Evolutionary conservation across 306 rosid species (phyloP).

Genomic region (Trichosanthes truncata): DNA sequence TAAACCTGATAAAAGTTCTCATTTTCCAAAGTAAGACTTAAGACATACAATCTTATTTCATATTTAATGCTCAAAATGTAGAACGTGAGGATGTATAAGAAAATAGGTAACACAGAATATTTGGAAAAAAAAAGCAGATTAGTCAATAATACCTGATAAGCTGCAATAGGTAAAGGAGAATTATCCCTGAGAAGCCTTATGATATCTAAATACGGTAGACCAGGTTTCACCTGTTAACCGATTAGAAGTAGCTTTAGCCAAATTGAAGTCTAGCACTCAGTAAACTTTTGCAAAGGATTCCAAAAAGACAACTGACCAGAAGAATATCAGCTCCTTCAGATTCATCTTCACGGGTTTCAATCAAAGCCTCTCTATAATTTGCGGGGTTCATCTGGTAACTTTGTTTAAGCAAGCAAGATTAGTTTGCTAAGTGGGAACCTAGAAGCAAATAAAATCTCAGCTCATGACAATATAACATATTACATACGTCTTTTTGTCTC

Average conservation of each 20-base stretch:
- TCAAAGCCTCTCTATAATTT: slow-evolving; percentile 81
- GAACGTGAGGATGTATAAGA: not conserved
- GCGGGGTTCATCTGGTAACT: slow-evolving; percentile 99
- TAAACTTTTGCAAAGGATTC: not conserved
- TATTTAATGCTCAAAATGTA: not conserved
- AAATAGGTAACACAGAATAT: not conserved
- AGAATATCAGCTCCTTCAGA: slow-evolving; percentile 98
- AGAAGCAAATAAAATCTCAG: not conserved
- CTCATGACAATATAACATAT: not conserved
- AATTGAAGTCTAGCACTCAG: not conserved
- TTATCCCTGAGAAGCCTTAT: slow-evolving; percentile 76
- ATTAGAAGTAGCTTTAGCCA: slow-evolving; percentile 5
- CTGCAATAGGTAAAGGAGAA: slow-evolving; percentile 85
- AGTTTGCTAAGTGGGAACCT: slow-evolving; percentile 19
- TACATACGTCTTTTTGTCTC: slow-evolving; percentile 87
- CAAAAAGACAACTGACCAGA: slow-evolving; percentile 51
- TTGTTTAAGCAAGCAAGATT: slow-evolving; percentile 23
- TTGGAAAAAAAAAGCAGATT: not conserved
- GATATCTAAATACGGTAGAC: slow-evolving; percentile 85
- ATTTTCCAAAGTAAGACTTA: not conserved
- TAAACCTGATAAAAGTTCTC: not conserved
- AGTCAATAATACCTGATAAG: slow-evolving; percentile 64
- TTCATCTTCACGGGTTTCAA: slow-evolving; percentile 76
- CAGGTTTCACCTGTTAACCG: slow-evolving; percentile 79
- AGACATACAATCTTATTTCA: not conserved